Evolutionary conservation across 179 eudicot species (phyloP), one percentile per base, ranked within the genome.

Genomic region (Camellia oleifera): DNA sequence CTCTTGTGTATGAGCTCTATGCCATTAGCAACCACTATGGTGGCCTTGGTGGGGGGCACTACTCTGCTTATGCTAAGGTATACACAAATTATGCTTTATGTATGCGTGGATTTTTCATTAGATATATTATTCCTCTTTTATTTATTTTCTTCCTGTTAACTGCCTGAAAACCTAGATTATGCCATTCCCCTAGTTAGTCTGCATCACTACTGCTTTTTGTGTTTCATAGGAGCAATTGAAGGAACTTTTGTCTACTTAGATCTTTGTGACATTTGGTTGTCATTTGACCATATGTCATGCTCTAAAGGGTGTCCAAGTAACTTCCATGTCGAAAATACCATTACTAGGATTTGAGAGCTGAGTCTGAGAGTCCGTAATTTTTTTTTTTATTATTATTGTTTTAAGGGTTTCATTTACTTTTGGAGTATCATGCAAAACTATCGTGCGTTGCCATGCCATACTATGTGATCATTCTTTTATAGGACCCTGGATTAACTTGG

Each of bases 21-120:
- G 98, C 99, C 54, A 84, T 97, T 46, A 97, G 98, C 90, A 97
- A 97, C 81, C 99, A 97, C 87, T 97, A 97, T 85, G 99, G 99
- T 74, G 99, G 99, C 80, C 94, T 97, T 61, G 99, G 99, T 63
- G 98, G 97, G 4, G 99, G 99, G 45, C 99, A 40, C 48, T 32
- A 1, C 48, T 12, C 48, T 69, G 53, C 72, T 0, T 69, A 44
- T 69, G 53, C 71, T 42, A 68, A 68, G 71, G 71, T 68, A 69
- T 69, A 50, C 2, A 14, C 26, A 44, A 44, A 14, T 20, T 8
- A 20, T 32, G 48, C 53, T 14, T 40, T 67, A 15, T 44, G 23
- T 44, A 52, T 2, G 23, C 1, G 52, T 48, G 52, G 52, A 4
- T 48, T 48, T 48, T 7, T 48, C 52, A 48, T 48, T 48, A 4